Evolutionary conservation across 805 yeast species (phyloP), one percentile per base, ranked within the genome.

Genomic region (Kuraishia ogatae): DNA sequence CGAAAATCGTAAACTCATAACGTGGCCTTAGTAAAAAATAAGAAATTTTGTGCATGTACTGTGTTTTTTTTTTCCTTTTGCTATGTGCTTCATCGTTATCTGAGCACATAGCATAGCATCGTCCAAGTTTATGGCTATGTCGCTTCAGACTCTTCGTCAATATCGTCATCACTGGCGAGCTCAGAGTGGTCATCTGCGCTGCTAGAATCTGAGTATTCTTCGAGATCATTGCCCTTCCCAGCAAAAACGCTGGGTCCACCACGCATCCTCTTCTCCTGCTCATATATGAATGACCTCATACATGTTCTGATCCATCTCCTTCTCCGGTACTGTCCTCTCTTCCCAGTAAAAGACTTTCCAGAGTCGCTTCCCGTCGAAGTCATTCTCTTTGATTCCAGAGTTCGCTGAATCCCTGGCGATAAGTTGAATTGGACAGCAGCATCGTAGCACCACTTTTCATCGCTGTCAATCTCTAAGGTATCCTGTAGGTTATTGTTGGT

Each of bases 401-500:
- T 35, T 8, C 43, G 43, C 43, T 35, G 43, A 62, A 66, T 21
- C 55, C 61, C n/a, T 10, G 21, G 17, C 21, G 19, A 19, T 46
- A 20, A 29, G 15, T 46, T n/a, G 28, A 29, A 49, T 19, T 24
- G 29, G 4, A n/a, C 22, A 3, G 66, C 65, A 46, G 67, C 64
- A 66, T 89, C 96, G 66, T 89, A 89, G 20, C 88, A 93, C 96
- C 96, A 89, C 67, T 89, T 89, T 48, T 86, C 87, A 55, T 83
- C 91, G 28, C 79, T 72, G 68, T 89, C 96, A 21, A 87, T 74
- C 21, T 74, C 76, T 17, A 85, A 82, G 50, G 81, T 68, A 55
- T 80, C 85, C 28, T 62, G 56, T 15, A 85, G 69, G 53, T 79
- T 70, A 54, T 80, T 77, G 1, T 68, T 64, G 50, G 68, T 68